These are phyloP conservation scores for Russula sp. DNA, from an alignment of 768 basidiomycete genomes.

Conservation along the genomic window DNA sequence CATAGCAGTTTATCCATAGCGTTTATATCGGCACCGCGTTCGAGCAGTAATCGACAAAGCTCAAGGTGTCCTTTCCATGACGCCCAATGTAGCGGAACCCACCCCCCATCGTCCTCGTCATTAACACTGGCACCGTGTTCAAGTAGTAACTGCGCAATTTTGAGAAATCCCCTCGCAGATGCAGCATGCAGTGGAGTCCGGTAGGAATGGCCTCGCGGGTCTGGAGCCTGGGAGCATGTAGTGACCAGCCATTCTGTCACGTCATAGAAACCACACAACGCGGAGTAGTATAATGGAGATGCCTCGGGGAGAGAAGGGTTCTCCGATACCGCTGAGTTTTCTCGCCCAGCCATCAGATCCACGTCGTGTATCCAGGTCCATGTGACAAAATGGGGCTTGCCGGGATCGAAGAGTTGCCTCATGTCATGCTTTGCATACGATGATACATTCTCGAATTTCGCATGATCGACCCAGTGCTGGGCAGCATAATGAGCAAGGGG, in stretches of 20 bases:
- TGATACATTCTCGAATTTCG: background rate
- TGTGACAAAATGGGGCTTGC: background rate
- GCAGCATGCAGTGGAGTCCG: background rate
- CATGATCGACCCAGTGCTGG: background rate
- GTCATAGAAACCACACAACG: background rate
- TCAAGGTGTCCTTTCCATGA: background rate
- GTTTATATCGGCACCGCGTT: background rate
- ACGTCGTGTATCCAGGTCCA: background rate
- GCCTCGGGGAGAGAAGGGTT: too few species aligned
- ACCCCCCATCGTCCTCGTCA: rapidly evolving
- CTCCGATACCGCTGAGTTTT: too few species aligned
- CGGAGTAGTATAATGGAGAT: background rate
- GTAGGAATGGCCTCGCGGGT: too few species aligned
- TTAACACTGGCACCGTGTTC: background rate
- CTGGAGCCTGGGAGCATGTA: background rate
- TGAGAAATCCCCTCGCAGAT: background rate
- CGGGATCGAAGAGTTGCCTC: background rate
- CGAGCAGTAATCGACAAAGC: background rate
- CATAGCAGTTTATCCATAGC: too few species aligned
- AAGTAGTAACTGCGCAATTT: background rate
- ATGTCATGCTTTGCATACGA: background rate
- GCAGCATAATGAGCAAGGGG: constrained; percentile 6
- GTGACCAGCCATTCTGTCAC: background rate
- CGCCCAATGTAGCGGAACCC: background rate
- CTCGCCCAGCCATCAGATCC: too few species aligned